phyloP scores from a whole-genome alignment of 2,329 filamentous ascomycete genomes.

The Chaetomium sp. region DNA sequence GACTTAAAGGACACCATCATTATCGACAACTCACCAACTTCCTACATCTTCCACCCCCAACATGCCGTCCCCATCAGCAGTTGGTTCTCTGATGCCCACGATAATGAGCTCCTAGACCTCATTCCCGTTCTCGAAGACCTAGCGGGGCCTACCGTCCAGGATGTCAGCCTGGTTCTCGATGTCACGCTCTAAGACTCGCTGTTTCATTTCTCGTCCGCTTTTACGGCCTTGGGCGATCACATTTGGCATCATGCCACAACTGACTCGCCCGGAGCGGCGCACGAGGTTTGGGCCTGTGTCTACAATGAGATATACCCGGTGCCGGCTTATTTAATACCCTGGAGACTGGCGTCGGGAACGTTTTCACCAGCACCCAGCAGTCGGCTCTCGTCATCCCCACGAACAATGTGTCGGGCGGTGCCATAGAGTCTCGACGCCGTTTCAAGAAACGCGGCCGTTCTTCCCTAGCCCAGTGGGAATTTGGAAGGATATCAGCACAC shows the following conservation, averaged over 20 bases:
- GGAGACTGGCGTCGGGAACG: too few species aligned
- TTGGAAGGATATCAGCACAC: too few species aligned
- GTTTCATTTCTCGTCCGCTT: constrained; percentile 22
- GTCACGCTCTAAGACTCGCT: constrained; percentile 58
- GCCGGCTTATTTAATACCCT: too few species aligned
- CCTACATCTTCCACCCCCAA: constrained; percentile 98
- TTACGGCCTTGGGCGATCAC: neutral
- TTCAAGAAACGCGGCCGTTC: too few species aligned
- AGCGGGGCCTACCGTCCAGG: constrained; percentile 78
- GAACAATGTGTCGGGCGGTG: too few species aligned
- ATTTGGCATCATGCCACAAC: neutral
- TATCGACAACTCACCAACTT: constrained; percentile 98
- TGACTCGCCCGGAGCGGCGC: too few species aligned
- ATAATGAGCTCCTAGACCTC: constrained; percentile 95
- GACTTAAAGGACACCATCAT: constrained; percentile 98
- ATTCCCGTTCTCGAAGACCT: constrained; percentile 98
- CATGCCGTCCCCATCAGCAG: constrained; percentile 98
- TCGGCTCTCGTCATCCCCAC: too few species aligned
- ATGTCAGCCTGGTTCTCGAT: constrained; percentile 96
- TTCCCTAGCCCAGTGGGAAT: too few species aligned
- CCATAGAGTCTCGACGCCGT: too few species aligned
- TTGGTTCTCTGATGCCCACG: constrained; percentile 99
- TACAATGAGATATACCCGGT: too few species aligned
- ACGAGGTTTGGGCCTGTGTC: too few species aligned
- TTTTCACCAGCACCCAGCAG: too few species aligned